phyloP scores from a whole-genome alignment of 1,139 yeast genomes.

The Blastobotrys elegans region DNA sequence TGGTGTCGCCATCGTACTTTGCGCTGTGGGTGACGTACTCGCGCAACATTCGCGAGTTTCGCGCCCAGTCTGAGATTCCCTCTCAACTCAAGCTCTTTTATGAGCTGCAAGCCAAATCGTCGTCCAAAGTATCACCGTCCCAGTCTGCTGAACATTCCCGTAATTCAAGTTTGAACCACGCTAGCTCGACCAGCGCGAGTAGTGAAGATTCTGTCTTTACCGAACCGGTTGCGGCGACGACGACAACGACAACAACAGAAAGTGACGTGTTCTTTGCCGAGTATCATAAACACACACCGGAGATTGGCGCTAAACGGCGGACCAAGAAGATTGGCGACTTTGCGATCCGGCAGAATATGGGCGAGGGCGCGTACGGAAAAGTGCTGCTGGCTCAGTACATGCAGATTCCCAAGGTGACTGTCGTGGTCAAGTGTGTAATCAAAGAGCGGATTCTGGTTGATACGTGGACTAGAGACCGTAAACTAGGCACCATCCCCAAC shows the following conservation, averaged over 20 bases:
- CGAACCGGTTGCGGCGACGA: not conserved
- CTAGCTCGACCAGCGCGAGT: too few species aligned
- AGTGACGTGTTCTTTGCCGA: constrained; percentile 3
- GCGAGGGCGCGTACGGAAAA: constrained; percentile 95
- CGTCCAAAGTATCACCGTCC: not conserved
- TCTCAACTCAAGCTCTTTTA: constrained; percentile 53
- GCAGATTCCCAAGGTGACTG: constrained; percentile 54
- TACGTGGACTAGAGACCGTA: constrained; percentile 93
- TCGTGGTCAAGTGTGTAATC: constrained; percentile 82
- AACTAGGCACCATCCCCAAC: constrained; percentile 86
- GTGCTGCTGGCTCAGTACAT: constrained; percentile 75
- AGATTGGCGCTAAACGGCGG: constrained; percentile 35
- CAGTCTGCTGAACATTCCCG: constrained; percentile 5
- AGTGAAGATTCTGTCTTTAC: too few species aligned
- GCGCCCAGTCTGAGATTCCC: constrained; percentile 38
- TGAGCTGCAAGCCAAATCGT: constrained; percentile 19
- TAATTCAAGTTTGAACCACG: constrained; percentile 4
- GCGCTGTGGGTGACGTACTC: constrained; percentile 90
- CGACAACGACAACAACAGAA: not conserved
- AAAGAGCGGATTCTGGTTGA: constrained; percentile 91
- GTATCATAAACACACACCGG: constrained; percentile 20
- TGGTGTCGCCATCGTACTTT: constrained; percentile 52
- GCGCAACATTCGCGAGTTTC: constrained; percentile 25
- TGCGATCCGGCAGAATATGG: constrained; percentile 67
- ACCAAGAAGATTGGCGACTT: constrained; percentile 69